These are phyloP conservation scores for Mallotus japonicus DNA, from an alignment of 441 rosid species.

Conservation along the genomic window DNA sequence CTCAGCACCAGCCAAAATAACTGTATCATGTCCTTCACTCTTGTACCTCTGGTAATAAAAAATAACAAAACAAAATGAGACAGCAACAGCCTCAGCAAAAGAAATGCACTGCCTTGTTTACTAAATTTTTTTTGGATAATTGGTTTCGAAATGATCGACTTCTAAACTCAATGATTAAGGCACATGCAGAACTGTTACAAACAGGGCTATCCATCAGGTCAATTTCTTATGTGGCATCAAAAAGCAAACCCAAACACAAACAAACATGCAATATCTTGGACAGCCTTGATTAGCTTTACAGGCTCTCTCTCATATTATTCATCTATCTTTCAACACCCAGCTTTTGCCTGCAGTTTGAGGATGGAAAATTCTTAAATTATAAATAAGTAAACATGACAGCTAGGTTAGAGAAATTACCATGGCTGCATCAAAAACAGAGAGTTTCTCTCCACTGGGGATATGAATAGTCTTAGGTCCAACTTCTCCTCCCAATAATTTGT, in stretches of 20 bases:
- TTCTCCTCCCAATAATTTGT: slow-evolving; percentile 79
- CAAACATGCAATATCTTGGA: neutral
- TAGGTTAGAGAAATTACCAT: slow-evolving; percentile 47
- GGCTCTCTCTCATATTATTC: neutral
- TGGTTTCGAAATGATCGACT: neutral
- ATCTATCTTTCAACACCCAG: neutral
- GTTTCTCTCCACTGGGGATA: slow-evolving; percentile 78
- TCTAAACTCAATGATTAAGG: neutral
- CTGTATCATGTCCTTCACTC: slow-evolving; percentile 61
- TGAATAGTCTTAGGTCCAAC: slow-evolving; percentile 92
- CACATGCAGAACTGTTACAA: neutral
- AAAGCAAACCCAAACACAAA: neutral
- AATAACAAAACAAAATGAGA: slow-evolving; percentile 6
- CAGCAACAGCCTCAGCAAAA: neutral
- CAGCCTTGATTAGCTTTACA: neutral
- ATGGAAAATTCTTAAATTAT: neutral
- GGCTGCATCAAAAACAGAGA: slow-evolving; percentile 84
- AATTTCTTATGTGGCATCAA: neutral
- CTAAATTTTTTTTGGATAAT: neutral
- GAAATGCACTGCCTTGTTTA: neutral
- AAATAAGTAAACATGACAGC: neutral
- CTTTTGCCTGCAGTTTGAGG: neutral
- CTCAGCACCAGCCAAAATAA: slow-evolving; percentile 90
- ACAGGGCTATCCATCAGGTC: neutral
- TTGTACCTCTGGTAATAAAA: slow-evolving; percentile 54